Percentiles rank a stretch among this genome's conserved stretches.
Evolutionary conservation across 129 eudicot species (phyloP).

Genomic region (Chrysanthemum makinoi): DNA sequence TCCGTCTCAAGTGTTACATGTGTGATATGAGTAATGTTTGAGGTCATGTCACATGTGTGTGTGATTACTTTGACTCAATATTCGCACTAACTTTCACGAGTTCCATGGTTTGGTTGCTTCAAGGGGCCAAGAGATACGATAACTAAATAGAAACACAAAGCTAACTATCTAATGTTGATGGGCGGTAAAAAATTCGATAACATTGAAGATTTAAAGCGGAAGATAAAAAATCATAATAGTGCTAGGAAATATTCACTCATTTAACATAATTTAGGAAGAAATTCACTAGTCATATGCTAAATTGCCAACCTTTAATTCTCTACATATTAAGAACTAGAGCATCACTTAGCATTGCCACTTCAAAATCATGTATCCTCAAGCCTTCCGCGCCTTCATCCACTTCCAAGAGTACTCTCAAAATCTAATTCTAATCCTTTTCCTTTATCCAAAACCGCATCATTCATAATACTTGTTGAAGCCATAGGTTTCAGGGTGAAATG

Average conservation of each 20-base stretch:
- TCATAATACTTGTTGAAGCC: slow-evolving; percentile 30
- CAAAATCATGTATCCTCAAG: slow-evolving; percentile 90
- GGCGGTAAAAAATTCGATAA: background rate
- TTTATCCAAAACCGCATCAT: slow-evolving; percentile 37
- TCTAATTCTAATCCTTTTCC: slow-evolving; percentile 47
- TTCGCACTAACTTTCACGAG: too few relatives aligned
- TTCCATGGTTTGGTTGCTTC: too few relatives aligned
- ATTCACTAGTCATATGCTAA: slow-evolving; percentile 1
- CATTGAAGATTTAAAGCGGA: background rate
- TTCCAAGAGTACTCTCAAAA: slow-evolving; percentile 36
- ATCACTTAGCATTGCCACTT: slow-evolving; percentile 51
- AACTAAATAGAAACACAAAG: background rate
- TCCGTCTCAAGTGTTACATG: too few relatives aligned
- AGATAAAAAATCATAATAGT: slow-evolving; percentile 15
- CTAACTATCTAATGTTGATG: slow-evolving; percentile 1
- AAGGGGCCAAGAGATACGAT: background rate
- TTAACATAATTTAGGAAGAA: slow-evolving; percentile 12
- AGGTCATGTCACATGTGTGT: too few relatives aligned
- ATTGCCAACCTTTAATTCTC: slow-evolving; percentile 17
- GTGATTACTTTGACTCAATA: too few relatives aligned
- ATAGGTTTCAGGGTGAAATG: slow-evolving; percentile 67
- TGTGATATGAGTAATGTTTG: too few relatives aligned
- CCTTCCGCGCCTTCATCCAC: slow-evolving; percentile 87
- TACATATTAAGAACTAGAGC: slow-evolving; percentile 20
- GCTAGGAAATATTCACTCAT: slow-evolving; percentile 9